phyloP scores from a whole-genome alignment of 192 early-diverging fungal species.

The Coemansia sp. region DNA sequence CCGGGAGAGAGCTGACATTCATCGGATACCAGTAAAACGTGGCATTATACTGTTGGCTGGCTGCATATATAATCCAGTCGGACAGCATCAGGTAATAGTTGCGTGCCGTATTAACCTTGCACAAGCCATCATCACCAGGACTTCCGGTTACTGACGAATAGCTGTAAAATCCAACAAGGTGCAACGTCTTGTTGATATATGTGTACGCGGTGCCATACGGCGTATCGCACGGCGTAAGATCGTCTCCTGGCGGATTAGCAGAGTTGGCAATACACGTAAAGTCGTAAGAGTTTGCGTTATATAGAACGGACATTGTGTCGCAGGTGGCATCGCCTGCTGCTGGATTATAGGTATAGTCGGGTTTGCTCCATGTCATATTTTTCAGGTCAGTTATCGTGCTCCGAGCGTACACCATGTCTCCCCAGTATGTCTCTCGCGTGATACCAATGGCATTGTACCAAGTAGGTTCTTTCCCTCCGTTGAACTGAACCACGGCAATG shows the following conservation, averaged over 20 bases:
- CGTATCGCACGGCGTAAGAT: constrained; percentile 9
- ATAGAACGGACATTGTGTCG: constrained; percentile 16
- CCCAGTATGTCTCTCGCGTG: constrained; percentile 6
- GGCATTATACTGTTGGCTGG: not conserved
- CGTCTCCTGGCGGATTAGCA: not conserved
- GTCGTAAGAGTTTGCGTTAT: constrained; percentile 15
- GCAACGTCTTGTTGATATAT: constrained; percentile 1
- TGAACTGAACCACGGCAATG: constrained; percentile 26
- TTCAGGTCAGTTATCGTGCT: constrained; percentile 10
- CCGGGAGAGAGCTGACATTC: not conserved
- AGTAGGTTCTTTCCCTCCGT: not conserved
- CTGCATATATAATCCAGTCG: constrained; percentile 29
- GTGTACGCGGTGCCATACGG: constrained; percentile 23
- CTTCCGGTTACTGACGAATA: constrained; percentile 7
- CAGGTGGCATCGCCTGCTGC: not conserved
- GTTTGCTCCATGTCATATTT: constrained; percentile 17
- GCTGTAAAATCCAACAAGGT: constrained; percentile 33
- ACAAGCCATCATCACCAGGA: constrained; percentile 14
- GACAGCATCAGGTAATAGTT: constrained; percentile 28
- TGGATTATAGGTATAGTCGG: constrained; percentile 1
- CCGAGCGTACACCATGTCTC: constrained; percentile 15
- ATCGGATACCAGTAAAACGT: not conserved
- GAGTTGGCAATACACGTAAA: constrained; percentile 13
- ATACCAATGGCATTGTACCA: constrained; percentile 27
- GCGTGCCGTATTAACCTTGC: constrained; percentile 10